Percentiles rank a stretch among this genome's conserved stretches.
Conservation (phyloP, 2,329 filamentous ascomycete genomes). For the Sclerotinia subarctica region DNA sequence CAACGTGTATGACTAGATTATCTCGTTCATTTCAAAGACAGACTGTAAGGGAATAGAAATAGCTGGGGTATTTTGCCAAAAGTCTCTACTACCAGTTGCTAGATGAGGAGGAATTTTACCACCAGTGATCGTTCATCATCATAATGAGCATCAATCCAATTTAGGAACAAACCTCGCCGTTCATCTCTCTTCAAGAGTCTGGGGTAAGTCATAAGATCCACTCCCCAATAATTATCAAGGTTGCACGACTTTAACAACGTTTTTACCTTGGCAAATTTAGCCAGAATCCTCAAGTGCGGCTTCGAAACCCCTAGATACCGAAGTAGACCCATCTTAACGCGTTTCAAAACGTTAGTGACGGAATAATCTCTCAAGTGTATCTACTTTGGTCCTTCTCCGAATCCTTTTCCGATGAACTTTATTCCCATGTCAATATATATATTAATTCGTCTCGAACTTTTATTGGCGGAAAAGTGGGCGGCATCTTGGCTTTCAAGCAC, state of each 20-base stretch:
- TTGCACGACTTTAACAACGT: conserved; percentile 15
- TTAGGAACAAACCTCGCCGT: not conserved
- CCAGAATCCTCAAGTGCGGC: conserved; percentile 4
- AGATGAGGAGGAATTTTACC: conserved; percentile 3
- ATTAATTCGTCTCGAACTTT: not conserved
- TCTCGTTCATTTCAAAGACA: not conserved
- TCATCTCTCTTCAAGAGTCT: not conserved
- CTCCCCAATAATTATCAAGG: not conserved
- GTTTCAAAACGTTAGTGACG: not conserved
- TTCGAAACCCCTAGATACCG: not conserved
- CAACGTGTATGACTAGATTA: no score
- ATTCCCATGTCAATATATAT: not conserved
- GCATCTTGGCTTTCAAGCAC: conserved; percentile 1
- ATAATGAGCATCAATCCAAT: not conserved
- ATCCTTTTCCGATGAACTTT: not conserved
- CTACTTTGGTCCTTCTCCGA: not conserved
- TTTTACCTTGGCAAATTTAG: conserved; percentile 4
- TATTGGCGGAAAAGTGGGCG: conserved; percentile 11
- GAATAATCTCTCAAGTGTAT: not conserved
- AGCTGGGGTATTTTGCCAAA: not conserved
- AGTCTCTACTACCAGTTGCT: not conserved
- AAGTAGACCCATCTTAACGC: not conserved
- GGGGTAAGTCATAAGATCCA: conserved; percentile 19
- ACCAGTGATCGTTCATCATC: conserved; percentile 6
- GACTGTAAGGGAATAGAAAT: not conserved